Percentiles rank a stretch among this genome's conserved stretches.
Conservation (phyloP, 805 yeast species). For the Saturnispora sekii region DNA sequence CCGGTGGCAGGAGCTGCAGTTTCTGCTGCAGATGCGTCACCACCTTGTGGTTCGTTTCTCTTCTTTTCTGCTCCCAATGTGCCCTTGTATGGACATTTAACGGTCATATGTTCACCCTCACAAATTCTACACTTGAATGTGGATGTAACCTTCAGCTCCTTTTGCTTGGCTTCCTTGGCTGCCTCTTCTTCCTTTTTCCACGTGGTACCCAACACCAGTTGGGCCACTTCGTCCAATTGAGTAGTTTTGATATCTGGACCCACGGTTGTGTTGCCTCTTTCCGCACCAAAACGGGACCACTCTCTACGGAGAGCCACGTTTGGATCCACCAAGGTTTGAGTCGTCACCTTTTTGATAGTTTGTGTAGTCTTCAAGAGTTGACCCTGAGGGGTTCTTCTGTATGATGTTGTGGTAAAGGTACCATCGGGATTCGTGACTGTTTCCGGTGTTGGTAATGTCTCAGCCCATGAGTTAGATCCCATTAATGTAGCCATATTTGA, state of each 20-base stretch:
- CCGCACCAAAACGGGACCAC: slow-evolving; percentile 86
- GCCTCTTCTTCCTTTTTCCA: slow-evolving; percentile 74
- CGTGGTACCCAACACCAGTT: slow-evolving; percentile 59
- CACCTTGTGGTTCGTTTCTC: slow-evolving; percentile 12
- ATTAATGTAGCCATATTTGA: too few relatives aligned
- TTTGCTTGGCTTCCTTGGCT: slow-evolving; percentile 46
- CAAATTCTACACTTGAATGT: slow-evolving; percentile 73
- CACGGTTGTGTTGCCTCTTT: slow-evolving; percentile 51
- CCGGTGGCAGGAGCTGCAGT: slow-evolving; percentile 14
- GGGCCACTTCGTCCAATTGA: slow-evolving; percentile 76
- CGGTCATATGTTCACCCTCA: slow-evolving; percentile 88
- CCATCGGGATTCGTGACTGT: slow-evolving; percentile 77
- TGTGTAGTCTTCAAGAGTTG: slow-evolving; percentile 84
- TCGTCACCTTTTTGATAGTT: slow-evolving; percentile 65
- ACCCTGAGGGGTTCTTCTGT: slow-evolving; percentile 64
- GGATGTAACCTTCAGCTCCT: slow-evolving; percentile 46
- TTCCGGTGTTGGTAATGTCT: slow-evolving; percentile 62
- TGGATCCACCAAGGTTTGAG: slow-evolving; percentile 75
- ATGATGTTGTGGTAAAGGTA: slow-evolving; percentile 78
- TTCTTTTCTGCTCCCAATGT: slow-evolving; percentile 46
- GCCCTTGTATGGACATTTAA: slow-evolving; percentile 93
- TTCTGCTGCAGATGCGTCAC: slow-evolving; percentile 1
- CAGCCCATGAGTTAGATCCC: slow-evolving; percentile 39
- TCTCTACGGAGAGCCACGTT: slow-evolving; percentile 78
- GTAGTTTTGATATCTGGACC: slow-evolving; percentile 90